phyloP scores from a whole-genome alignment of 129 eudicot species.

The Logfia minima region DNA sequence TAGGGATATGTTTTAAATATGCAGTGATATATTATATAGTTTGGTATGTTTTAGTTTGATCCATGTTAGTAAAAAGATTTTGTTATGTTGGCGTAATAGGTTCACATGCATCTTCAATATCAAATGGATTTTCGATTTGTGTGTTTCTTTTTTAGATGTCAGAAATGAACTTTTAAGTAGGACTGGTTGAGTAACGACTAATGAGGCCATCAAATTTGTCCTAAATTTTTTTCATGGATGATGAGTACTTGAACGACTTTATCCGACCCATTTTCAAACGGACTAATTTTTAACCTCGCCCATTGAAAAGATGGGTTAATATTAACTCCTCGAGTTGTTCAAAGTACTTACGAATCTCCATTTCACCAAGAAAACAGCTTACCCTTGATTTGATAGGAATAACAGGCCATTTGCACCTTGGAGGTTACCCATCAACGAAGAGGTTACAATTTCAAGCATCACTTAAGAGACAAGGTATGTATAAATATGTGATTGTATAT shows the following conservation, averaged over 20 bases:
- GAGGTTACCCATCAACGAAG: not conserved
- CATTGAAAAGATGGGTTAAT: not conserved
- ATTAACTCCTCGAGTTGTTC: not conserved
- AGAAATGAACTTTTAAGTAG: not conserved
- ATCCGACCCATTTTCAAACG: too few relatives aligned
- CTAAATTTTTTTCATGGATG: too few relatives aligned
- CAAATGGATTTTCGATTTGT: not conserved
- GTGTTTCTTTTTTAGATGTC: not conserved
- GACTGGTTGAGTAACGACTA: not conserved
- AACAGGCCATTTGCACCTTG: not conserved
- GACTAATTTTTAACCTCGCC: not conserved
- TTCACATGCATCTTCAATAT: not conserved
- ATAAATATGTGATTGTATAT: too few relatives aligned
- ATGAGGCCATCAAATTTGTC: not conserved
- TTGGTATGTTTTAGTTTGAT: not conserved
- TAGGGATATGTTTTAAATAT: slow-evolving; percentile 15
- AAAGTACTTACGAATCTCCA: not conserved
- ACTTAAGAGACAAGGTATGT: too few relatives aligned
- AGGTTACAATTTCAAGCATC: not conserved
- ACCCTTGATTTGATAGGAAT: not conserved
- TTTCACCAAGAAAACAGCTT: not conserved
- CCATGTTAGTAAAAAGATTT: slow-evolving; percentile 6
- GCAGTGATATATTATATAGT: not conserved
- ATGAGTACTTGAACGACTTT: too few relatives aligned
- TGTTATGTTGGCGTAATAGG: not conserved